phyloP scores from a whole-genome alignment of 169 alveolate genomes.

The Babesia bovis region DNA sequence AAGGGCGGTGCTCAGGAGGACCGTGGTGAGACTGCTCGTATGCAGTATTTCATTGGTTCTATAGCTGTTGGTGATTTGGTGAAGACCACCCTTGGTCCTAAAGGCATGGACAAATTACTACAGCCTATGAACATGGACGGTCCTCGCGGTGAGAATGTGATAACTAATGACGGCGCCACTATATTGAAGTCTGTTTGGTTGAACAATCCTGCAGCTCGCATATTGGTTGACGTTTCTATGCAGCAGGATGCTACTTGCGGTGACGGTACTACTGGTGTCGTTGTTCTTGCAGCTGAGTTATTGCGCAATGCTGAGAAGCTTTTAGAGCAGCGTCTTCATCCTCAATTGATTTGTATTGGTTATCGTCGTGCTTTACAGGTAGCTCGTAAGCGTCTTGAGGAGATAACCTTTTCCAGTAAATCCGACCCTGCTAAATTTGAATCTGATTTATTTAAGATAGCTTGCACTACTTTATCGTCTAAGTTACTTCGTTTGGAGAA shows the following conservation, averaged over 20 bases:
- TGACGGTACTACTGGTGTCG: constrained; percentile 98
- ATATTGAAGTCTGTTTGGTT: constrained; percentile 96
- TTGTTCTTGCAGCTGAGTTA: constrained; percentile 98
- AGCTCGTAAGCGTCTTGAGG: constrained; percentile 87
- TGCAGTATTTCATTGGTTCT: constrained; percentile 97
- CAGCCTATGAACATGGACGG: constrained; percentile 90
- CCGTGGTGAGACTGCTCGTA: constrained; percentile 94
- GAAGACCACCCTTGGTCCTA: constrained; percentile 97
- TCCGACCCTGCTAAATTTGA: constrained; percentile 81
- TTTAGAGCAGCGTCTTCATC: constrained; percentile 95
- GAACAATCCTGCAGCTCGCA: constrained; percentile 99
- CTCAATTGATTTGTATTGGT: constrained; percentile 90
- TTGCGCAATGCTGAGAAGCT: constrained; percentile 96
- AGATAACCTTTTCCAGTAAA: constrained; percentile 83
- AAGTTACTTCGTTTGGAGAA: constrained; percentile 93
- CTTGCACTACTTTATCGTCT: constrained; percentile 97
- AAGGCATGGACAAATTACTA: constrained; percentile 97
- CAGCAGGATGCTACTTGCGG: constrained; percentile 92
- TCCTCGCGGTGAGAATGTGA: constrained; percentile 87
- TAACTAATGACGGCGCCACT: constrained; percentile 99
- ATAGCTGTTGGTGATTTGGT: constrained; percentile 99
- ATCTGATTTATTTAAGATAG: constrained; percentile 92
- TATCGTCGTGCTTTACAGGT: constrained; percentile 89
- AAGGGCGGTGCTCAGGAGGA: constrained; percentile 94
- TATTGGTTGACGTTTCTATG: constrained; percentile 91